Evolutionary conservation across 208 protist genomes (phyloP).

Genomic region (Crithidia mellificae): DNA sequence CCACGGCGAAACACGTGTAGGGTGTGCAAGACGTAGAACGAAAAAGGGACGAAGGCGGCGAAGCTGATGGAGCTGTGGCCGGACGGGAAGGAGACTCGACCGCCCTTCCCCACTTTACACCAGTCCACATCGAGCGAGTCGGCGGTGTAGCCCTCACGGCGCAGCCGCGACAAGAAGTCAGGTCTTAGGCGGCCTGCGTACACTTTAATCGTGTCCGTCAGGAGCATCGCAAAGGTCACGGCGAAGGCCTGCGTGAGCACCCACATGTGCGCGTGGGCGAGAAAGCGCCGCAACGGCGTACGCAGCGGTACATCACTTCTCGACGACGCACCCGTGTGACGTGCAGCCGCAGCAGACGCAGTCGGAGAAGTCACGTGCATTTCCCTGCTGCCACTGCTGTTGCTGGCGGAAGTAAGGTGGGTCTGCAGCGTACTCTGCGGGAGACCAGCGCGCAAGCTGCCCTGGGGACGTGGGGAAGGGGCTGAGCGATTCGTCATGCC

Average conservation of each 20-base stretch:
- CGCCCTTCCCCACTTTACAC: constrained; percentile 42
- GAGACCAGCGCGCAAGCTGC: no score
- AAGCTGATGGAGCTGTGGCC: constrained; percentile 90
- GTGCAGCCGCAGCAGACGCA: no score
- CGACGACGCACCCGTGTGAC: no score
- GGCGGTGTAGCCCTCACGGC: constrained; percentile 5
- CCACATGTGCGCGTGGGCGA: constrained; percentile 51
- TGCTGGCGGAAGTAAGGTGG: no score
- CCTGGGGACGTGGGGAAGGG: background rate
- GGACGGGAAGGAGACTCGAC: constrained; percentile 86
- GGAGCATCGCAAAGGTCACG: constrained; percentile 44
- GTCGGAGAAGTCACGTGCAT: no score
- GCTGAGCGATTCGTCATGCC: background rate
- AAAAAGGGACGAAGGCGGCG: constrained; percentile 56
- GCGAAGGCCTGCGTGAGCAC: constrained; percentile 52
- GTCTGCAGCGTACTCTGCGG: no score
- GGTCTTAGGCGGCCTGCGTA: constrained; percentile 67
- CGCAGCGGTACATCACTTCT: constrained; percentile 3
- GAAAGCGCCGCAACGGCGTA: constrained; percentile 25
- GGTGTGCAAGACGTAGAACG: constrained; percentile 72
- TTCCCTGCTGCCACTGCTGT: background rate
- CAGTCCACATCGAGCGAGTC: constrained; percentile 16
- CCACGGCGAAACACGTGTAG: constrained; percentile 39
- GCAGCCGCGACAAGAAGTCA: constrained; percentile 65
- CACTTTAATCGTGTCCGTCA: constrained; percentile 58